Base-by-base conservation (phyloP, 495 filamentous ascomycete genomes). In the Parathielavia hyrcaniae region DNA sequence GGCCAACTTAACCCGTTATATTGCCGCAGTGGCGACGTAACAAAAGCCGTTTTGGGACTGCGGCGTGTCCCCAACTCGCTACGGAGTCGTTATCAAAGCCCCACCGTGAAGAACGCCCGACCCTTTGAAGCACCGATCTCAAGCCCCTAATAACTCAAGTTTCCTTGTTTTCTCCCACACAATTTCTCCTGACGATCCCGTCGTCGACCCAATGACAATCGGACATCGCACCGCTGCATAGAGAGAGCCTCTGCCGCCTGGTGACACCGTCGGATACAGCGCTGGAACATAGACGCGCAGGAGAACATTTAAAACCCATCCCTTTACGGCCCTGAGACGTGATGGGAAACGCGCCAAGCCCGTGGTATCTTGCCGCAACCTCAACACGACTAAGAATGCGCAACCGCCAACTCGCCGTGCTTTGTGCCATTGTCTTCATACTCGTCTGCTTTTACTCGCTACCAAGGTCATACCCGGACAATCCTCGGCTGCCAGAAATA, bases 401-500 rank as follows among this genome's bases (percentile, higher is more conserved):
- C 63, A 67, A 70, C 50, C 71, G 75, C 48, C 75, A 76, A 50
- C 53, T 67, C 17, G 53, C 72, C 51, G 58, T 71, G 19, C 61
- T 67, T 49, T 71, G 63, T 64, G 65, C 50, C 46, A 36, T 74
- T 55, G 58, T 72, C 59, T 69, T 79, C 60, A 12, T 78, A 46
- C 41, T 69, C 46, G 67, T 73, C 40, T 76, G 69, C 60, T 53
- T 68, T 34, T 66, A 70, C 38, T 66, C 60, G 0, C 26, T 77
- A 14, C 57, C 71, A 16, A 53, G 56, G 11, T 48, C 71, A 16
- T 20, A 50, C 13, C 22, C 45, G 16, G 20, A 19, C 44, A 5
- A 13, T 9, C 20, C 10, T 23, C 32, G 32, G 38, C n/a, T 45
- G 48, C 36, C 35, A 14, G 35, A 17, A 46, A n/a, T n/a, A n/a